These are phyloP conservation scores for Dinochytrium kinnereticum DNA, from an alignment of 371 early-diverging fungal genomes.

Conservation along the genomic window DNA sequence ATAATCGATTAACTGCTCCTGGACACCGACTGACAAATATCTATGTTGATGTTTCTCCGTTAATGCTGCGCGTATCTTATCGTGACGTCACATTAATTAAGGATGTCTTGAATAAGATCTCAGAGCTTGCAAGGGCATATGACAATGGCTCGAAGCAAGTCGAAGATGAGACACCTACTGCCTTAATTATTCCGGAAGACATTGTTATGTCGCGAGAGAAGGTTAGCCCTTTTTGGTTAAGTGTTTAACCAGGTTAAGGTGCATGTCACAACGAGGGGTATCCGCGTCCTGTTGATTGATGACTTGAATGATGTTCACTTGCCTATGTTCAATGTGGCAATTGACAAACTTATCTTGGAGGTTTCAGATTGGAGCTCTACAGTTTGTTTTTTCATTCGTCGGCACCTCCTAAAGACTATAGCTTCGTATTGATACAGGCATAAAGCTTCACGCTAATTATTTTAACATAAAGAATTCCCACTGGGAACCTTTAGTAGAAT, in stretches of 20 bases:
- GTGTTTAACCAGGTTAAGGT: slow-evolving; percentile 24
- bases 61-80: slow-evolving; percentile 63
- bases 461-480: slow-evolving; percentile 96
- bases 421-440: slow-evolving; percentile 72
- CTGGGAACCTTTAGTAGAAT: slow-evolving; percentile 97
- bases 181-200: slow-evolving; percentile 9
- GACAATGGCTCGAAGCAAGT: not conserved
- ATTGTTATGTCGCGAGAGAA: slow-evolving; percentile 58
- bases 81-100: slow-evolving; percentile 83
- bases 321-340: slow-evolving; percentile 86
- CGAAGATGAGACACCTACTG: slow-evolving; percentile 11
- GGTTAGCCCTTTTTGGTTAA: slow-evolving; percentile 32
- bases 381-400: slow-evolving; percentile 44
- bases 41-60: slow-evolving; percentile 41
- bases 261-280: slow-evolving; percentile 66
- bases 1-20: slow-evolving; percentile 57
- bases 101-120: slow-evolving; percentile 77
- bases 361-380: slow-evolving; percentile 86
- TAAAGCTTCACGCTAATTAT: slow-evolving; percentile 82
- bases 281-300: slow-evolving; percentile 88
- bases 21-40: slow-evolving; percentile 40
- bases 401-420: slow-evolving; percentile 27
- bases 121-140: slow-evolving; percentile 52
- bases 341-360: slow-evolving; percentile 79
- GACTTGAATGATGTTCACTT: slow-evolving; percentile 82